A percentile compares a stretch with the other conserved stretches of the same genome.
Evolutionary conservation across 345 rosid species (phyloP).

Genomic region (Eucalyptus sp.): DNA sequence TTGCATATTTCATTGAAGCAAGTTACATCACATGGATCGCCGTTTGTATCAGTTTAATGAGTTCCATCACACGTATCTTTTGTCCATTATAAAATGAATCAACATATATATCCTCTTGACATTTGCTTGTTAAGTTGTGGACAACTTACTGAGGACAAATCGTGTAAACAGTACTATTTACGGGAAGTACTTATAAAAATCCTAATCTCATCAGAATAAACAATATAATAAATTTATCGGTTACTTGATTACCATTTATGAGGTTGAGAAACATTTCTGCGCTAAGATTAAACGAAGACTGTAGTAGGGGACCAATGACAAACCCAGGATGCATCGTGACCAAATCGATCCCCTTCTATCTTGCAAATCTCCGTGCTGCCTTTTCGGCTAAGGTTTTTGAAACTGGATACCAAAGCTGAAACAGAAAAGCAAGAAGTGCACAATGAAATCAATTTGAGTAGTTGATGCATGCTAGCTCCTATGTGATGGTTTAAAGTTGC

Average conservation of each 20-base stretch:
- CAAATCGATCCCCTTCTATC: background rate
- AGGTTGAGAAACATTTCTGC: background rate
- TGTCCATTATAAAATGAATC: too few species aligned
- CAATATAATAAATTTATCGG: background rate
- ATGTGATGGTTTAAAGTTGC: background rate
- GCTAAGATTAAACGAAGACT: background rate
- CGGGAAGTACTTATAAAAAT: background rate
- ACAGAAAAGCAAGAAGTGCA: background rate
- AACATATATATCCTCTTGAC: too few species aligned
- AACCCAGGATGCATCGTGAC: background rate
- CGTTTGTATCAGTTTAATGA: too few species aligned
- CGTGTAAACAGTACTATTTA: background rate
- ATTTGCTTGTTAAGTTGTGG: too few species aligned
- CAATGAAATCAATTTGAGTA: background rate
- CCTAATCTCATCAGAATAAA: background rate
- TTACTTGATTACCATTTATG: background rate
- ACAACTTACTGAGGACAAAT: background rate
- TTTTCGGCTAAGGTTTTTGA: conserved; percentile 2
- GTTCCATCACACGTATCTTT: too few species aligned
- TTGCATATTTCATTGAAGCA: too few species aligned
- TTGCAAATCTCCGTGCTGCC: background rate
- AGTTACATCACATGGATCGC: too few species aligned
- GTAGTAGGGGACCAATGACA: conserved; percentile 1
- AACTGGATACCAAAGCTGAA: background rate
- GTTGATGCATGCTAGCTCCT: background rate